Evolutionary conservation across 1,284 basidiomycete genomes (phyloP), one percentile per base, ranked within the genome.

Genomic region (Pascua guehoae): DNA sequence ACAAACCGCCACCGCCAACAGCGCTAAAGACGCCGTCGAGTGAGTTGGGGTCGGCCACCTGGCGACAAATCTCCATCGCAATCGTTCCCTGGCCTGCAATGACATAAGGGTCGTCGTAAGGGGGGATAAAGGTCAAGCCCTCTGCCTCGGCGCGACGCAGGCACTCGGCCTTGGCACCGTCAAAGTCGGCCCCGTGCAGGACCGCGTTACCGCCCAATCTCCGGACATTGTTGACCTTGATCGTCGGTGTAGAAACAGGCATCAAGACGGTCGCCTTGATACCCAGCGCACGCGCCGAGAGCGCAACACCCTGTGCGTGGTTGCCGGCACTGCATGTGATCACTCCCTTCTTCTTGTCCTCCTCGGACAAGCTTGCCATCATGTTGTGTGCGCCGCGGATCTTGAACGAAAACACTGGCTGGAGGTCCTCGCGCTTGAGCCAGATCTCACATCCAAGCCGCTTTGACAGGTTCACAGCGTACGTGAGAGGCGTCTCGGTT

Each of bases 361-460:
- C 91, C 24, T 88, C 86, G 11, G 82, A 82, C 46, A 99, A 80
- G 75, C 85, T 85, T 8, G 91, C 90, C 96, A 99, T 99, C 75
- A 98, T 91, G 78, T 99, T 99, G 82, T 96, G 98, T 16, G 96
- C 96, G 24, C 96, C 96, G 9, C 96, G 82, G 55, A 96, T 92
- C 74, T 99, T 99, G 86, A 99, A 99, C 73, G 89, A 92, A 76
- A 98, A 99, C 15, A 99, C 96, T 64, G 97, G 91, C 60, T 98
- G 96, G 84, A 96, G 75, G 68, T 98, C 96, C 79, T 98, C 96
- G 43, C 96, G 85, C 81, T 99, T 99, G 60, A 99, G 83, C 84
- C 88, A 91, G 75, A 99, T 88, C 68, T 74, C 85, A 73, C 92
- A 94, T 2, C 96, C 96, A 1, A 97, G 81, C 61, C 88, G 85